Evolutionary conservation across 371 early-diverging fungal genomes (phyloP).

Genomic region (Mucor lusitanicus): DNA sequence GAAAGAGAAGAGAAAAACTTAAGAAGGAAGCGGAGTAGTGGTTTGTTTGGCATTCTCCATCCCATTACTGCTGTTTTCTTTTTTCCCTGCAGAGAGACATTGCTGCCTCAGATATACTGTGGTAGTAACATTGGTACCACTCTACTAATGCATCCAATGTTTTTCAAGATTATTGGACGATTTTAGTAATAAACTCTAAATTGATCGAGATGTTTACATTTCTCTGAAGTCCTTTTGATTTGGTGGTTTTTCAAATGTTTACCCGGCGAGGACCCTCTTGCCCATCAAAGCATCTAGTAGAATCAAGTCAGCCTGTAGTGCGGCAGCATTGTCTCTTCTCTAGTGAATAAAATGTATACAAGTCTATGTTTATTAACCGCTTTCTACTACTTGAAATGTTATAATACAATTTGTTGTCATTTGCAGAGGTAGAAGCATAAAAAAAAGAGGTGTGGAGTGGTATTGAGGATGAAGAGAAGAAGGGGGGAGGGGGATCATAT

Average conservation of each 20-base stretch:
- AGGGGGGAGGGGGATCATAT: background rate
- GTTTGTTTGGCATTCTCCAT: background rate
- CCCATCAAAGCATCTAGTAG: no score
- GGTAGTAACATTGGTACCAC: background rate
- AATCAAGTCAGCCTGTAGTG: no score
- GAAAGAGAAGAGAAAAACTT: background rate
- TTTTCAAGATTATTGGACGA: background rate
- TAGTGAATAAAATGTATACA: background rate
- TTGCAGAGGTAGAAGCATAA: background rate
- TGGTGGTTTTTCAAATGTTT: background rate
- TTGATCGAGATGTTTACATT: background rate
- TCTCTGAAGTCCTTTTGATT: background rate
- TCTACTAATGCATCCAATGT: background rate
- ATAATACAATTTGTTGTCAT: slow-evolving; percentile 1
- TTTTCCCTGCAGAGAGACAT: background rate
- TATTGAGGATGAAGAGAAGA: background rate
- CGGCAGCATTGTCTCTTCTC: no score
- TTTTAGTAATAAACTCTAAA: background rate
- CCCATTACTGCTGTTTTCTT: background rate
- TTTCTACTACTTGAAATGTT: background rate
- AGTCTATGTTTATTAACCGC: background rate
- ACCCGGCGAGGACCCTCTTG: background rate
- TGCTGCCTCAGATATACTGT: no score
- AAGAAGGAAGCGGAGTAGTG: background rate
- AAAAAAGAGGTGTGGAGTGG: background rate